phyloP scores from a whole-genome alignment of 768 basidiomycete genomes.

The Tulasnella calospora region DNA sequence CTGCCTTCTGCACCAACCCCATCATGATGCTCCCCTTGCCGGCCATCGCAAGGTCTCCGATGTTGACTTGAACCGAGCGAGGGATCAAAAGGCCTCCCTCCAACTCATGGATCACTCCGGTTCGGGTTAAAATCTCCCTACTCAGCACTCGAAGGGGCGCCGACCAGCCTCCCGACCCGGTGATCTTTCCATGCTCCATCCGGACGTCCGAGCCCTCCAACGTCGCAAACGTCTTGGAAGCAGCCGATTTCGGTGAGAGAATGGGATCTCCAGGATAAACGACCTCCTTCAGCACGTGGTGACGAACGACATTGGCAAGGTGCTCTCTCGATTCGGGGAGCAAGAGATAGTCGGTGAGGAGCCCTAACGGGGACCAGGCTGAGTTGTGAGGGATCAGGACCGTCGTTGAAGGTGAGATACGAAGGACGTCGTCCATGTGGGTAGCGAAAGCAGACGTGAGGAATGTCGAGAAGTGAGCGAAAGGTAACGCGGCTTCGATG shows the following conservation, averaged over 20 bases:
- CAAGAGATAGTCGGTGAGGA: constrained; percentile 84
- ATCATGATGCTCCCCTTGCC: constrained; percentile 87
- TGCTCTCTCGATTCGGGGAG: constrained; percentile 61
- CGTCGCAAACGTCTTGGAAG: constrained; percentile 68
- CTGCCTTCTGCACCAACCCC: constrained; percentile 74
- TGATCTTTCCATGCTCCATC: constrained; percentile 58
- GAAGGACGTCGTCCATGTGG: constrained; percentile 64
- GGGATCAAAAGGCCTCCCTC: constrained; percentile 75
- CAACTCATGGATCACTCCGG: constrained; percentile 87
- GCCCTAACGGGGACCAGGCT: constrained; percentile 85
- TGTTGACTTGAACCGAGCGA: constrained; percentile 74
- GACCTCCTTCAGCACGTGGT: constrained; percentile 74
- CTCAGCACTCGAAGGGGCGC: constrained; percentile 30
- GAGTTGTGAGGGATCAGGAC: constrained; percentile 82
- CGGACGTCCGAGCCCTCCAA: constrained; percentile 81
- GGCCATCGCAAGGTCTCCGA: constrained; percentile 86
- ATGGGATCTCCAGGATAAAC: constrained; percentile 55
- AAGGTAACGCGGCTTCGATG: constrained; percentile 72
- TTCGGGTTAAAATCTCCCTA: constrained; percentile 66
- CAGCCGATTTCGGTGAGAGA: constrained; percentile 38
- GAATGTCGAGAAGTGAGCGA: constrained; percentile 83
- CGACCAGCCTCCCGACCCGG: constrained; percentile 36
- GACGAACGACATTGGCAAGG: constrained; percentile 76
- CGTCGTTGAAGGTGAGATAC: constrained; percentile 62
- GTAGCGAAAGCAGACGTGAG: constrained; percentile 87